phyloP scores from a whole-genome alignment of 1,139 yeast genomes.

The Diutina neorugosa region DNA sequence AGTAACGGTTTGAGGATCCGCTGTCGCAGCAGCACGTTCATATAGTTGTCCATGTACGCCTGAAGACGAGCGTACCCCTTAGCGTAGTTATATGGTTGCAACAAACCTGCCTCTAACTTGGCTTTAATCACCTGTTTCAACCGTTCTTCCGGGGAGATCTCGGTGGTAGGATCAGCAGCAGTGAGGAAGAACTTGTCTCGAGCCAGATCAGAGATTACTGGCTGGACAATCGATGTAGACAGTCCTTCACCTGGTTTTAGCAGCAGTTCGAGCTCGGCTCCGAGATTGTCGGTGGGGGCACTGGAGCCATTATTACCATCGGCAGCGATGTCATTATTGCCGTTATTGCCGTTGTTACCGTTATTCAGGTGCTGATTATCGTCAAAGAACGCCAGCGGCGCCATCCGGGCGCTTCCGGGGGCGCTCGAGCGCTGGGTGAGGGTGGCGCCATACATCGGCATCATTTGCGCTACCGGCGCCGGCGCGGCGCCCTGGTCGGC shows the following conservation, averaged over 20 bases:
- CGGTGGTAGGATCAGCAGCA: constrained; percentile 95
- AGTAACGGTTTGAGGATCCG: constrained; percentile 82
- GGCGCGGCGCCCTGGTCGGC: neutral
- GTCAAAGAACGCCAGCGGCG: neutral
- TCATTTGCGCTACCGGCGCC: neutral
- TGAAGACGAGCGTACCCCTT: constrained; percentile 87
- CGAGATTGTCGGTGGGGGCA: neutral
- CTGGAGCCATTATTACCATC: neutral
- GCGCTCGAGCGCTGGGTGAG: neutral
- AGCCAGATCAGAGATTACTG: constrained; percentile 64
- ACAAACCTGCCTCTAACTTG: constrained; percentile 82
- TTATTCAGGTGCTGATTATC: neutral
- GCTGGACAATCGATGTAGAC: constrained; percentile 12
- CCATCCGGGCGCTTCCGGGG: neutral
- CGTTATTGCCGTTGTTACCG: neutral
- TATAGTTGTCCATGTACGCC: constrained; percentile 84
- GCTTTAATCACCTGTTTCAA: constrained; percentile 93
- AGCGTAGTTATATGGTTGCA: constrained; percentile 90
- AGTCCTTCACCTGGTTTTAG: neutral
- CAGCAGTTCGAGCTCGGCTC: neutral
- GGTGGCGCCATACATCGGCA: neutral
- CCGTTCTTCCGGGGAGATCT: constrained; percentile 88
- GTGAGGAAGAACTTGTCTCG: constrained; percentile 88
- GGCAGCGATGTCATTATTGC: neutral
- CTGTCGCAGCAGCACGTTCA: constrained; percentile 76